Percentiles rank a stretch among this genome's conserved stretches.
phyloP scores from a whole-genome alignment of 495 filamentous ascomycete species.

The Tuber calosporum region DNA sequence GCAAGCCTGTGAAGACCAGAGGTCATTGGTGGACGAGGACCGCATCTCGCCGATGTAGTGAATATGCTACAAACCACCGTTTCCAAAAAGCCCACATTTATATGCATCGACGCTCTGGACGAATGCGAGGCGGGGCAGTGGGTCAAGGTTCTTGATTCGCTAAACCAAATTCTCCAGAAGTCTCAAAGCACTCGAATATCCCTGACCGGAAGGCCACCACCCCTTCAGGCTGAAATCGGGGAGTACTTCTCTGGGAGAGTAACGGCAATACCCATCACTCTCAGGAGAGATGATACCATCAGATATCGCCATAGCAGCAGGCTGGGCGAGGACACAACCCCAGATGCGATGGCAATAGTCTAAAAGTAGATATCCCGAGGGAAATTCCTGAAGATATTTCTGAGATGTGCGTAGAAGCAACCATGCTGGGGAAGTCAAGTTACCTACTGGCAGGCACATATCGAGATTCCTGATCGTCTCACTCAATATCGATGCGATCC shows the following conservation, averaged over 20 bases:
- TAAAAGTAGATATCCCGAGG: not conserved
- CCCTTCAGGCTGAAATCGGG: not conserved
- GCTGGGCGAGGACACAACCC: not conserved
- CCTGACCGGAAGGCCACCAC: not conserved
- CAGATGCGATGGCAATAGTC: not conserved
- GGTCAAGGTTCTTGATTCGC: not conserved
- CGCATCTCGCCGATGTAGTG: not conserved
- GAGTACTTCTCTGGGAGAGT: not conserved
- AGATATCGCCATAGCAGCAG: not conserved
- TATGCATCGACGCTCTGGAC: not conserved
- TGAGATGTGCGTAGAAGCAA: not conserved
- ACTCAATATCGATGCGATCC: not conserved
- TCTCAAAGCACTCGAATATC: not conserved
- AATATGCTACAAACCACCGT: not conserved
- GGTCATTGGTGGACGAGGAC: not conserved
- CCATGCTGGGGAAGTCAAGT: not conserved
- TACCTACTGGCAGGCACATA: not conserved
- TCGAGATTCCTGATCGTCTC: not conserved
- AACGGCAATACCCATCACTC: not conserved
- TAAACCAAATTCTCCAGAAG: not conserved
- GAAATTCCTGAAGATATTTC: not conserved
- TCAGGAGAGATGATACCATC: not conserved
- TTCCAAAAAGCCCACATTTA: not conserved
- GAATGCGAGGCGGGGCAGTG: not conserved
- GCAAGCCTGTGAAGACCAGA: not conserved